Evolutionary conservation across 768 basidiomycete species (phyloP).

Genomic region (Termitomyces sp.): DNA sequence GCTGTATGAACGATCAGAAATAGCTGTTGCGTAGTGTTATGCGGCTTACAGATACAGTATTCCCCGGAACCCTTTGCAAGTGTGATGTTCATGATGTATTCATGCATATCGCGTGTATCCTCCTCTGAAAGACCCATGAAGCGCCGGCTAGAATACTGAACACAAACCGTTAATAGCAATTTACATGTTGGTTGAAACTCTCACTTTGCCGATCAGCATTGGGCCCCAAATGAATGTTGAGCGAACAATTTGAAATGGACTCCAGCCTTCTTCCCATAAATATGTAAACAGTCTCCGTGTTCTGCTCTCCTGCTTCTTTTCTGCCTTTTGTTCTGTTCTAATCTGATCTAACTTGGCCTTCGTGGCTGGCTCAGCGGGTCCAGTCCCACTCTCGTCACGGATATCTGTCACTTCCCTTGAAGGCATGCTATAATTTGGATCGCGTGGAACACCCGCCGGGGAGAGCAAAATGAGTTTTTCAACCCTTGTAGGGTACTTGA

Average conservation of each 20-base stretch:
- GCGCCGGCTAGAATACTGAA: conserved; percentile 73
- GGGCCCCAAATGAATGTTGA: conserved; percentile 81
- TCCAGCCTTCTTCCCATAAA: conserved; percentile 90
- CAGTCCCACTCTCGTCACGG: conserved; percentile 18
- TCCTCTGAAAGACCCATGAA: conserved; percentile 75
- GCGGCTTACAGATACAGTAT: conserved; percentile 62
- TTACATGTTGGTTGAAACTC: conserved; percentile 8
- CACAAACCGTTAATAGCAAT: not conserved
- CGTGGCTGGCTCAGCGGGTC: conserved; percentile 42
- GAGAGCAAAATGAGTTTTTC: conserved; percentile 81
- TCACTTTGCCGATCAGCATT: conserved; percentile 78
- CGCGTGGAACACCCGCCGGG: conserved; percentile 87
- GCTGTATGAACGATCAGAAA: conserved; percentile 35
- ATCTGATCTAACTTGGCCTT: conserved; percentile 43
- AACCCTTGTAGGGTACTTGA: conserved; percentile 80
- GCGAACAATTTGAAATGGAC: conserved; percentile 86
- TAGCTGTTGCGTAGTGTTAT: not conserved
- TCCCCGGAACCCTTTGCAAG: conserved; percentile 90
- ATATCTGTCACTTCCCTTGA: conserved; percentile 50
- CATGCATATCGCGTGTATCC: conserved; percentile 83
- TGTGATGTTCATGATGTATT: conserved; percentile 90
- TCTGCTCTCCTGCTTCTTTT: conserved; percentile 48
- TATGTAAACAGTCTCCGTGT: conserved; percentile 57
- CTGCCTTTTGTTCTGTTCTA: conserved; percentile 45
- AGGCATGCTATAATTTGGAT: conserved; percentile 53